Evolutionary conservation across 2,329 filamentous ascomycete genomes (phyloP), one percentile per base, ranked within the genome.

Genomic region (Nemania serpens): DNA sequence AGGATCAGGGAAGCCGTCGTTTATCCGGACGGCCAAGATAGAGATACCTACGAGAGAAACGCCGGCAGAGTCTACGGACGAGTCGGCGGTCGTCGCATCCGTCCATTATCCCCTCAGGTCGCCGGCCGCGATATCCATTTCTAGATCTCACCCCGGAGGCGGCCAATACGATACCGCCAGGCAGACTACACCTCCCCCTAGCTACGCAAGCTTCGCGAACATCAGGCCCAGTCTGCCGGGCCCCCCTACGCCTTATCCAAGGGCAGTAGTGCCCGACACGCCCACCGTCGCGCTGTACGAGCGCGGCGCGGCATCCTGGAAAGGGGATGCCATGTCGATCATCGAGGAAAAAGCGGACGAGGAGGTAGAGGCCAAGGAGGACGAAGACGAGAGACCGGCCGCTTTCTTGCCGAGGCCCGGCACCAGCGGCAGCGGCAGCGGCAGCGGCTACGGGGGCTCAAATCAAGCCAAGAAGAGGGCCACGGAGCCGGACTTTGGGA

Each of bases 61-160:
- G 5, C 41, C 51, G 5, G 10, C 20, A 18, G 37, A n/a, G 15
- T 4, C 11, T 9, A 15, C 46, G 12, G 46, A 15, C 37, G 11
- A 37, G 17, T 3, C 45, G 15, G 20, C 37, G 0, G 17, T 47
- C 18, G 53, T 65, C 18, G 63, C 63, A 5, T 61, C 61, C 10
- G 46, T 66, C 1, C 55, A 47, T n/a, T 66, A 66, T 17, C 61
- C 64, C 5, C 41, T 64, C 3, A 55, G 50, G 33, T 64, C 64
- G 29, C 61, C 61, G 9, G 29, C 18, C 20, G 49, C 59, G 15
- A 61, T 52, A 2, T 58, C 50, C 5, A 41, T 63, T 17, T 58
- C 59, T n/a, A 51, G 18, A 6, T 13, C 55, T 1, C 22, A 33
- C 4, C 4, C 45, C 13, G 7, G 22, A 7, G 45, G 22, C 5